These are phyloP conservation scores for Fusarium gaditjirri DNA, from an alignment of 2,329 filamentous ascomycete genomes.

Conservation along the genomic window DNA sequence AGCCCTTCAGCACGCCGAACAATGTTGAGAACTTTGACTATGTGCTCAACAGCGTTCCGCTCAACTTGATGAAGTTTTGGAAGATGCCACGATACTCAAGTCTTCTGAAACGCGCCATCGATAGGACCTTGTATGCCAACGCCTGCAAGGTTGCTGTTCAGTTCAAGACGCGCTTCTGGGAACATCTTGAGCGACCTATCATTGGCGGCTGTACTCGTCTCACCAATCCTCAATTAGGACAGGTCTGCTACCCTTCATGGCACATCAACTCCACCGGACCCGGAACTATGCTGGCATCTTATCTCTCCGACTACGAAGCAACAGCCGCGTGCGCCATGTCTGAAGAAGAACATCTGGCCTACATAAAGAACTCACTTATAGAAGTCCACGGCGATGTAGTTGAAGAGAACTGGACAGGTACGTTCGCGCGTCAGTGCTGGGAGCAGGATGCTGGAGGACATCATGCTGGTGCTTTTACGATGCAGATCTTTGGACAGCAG, in stretches of 20 bases:
- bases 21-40: constrained; percentile 51
- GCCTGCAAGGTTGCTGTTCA: constrained; percentile 49
- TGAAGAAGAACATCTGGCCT: constrained; percentile 36
- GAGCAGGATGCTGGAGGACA: constrained; percentile 59
- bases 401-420: constrained; percentile 65
- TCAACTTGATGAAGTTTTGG: constrained; percentile 53
- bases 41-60: constrained; percentile 51
- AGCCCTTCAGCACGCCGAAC: constrained; percentile 33
- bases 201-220: constrained; percentile 67
- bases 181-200: constrained; percentile 64
- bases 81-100: constrained; percentile 50
- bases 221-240: constrained; percentile 22
- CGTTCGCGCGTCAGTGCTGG: constrained; percentile 69
- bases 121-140: constrained; percentile 38
- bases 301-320: constrained; percentile 36
- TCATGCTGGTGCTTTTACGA: constrained; percentile 66
- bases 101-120: constrained; percentile 41
- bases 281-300: constrained; percentile 29
- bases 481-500: constrained; percentile 64
- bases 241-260: constrained; percentile 35
- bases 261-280: constrained; percentile 35
- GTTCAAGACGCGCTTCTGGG: constrained; percentile 73
- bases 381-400: constrained; percentile 52
- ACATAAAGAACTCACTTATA: constrained; percentile 25
- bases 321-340: constrained; percentile 31